phyloP scores from a whole-genome alignment of 257 asterid species.

The Nicotiana obtusifolia region DNA sequence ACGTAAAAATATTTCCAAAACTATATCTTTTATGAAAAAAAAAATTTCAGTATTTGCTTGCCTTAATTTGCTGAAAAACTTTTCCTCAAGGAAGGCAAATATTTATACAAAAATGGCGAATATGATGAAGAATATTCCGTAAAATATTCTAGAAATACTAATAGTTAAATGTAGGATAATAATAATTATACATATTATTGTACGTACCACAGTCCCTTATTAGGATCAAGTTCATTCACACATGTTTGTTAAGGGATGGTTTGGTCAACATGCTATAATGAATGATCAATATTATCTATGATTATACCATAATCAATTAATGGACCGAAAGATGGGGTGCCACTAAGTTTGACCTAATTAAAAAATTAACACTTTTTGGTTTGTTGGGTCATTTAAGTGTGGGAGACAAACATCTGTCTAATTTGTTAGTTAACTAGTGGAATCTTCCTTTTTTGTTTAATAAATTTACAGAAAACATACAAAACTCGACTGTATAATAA shows the following conservation, averaged over 20 bases:
- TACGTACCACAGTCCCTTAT: not conserved
- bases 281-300: not conserved
- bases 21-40: too few relatives aligned
- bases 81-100: too few relatives aligned
- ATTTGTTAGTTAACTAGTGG: not conserved
- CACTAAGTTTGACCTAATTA: constrained; percentile 1
- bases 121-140: too few relatives aligned
- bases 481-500: not conserved
- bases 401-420: not conserved
- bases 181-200: not conserved
- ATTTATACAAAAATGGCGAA: too few relatives aligned
- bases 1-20: too few relatives aligned
- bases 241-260: not conserved
- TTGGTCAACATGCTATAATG: not conserved
- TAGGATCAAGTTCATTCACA: not conserved
- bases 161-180: not conserved
- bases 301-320: not conserved
- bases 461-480: not conserved
- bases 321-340: constrained; percentile 2
- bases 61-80: too few relatives aligned
- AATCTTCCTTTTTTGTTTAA: not conserved
- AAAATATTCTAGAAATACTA: not conserved
- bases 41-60: too few relatives aligned
- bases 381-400: not conserved
- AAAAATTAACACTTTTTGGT: not conserved